Evolutionary conservation across 306 rosid genomes (phyloP).

Genomic region (Ziziphus jujuba): DNA sequence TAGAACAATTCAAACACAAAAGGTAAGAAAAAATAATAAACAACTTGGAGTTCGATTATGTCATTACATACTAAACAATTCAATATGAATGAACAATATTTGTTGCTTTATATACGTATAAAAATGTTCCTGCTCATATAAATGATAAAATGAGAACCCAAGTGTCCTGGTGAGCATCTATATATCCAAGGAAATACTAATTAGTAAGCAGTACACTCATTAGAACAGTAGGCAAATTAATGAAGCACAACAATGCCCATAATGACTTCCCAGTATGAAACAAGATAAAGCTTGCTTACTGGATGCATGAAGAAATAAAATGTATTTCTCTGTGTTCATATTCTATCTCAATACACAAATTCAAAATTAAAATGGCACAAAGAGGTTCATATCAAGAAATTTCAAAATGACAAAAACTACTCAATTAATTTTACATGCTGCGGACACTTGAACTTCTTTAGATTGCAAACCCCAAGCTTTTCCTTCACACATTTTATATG

Average conservation of each 20-base stretch:
- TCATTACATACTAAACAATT: background rate
- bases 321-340: background rate
- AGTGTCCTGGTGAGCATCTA: background rate
- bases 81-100: background rate
- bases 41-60: background rate
- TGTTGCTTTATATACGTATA: no score
- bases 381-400: background rate
- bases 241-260: conserved; percentile 8
- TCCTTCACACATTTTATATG: conserved; percentile 63
- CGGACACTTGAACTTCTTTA: conserved; percentile 79
- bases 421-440: conserved; percentile 60
- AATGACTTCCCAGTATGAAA: background rate
- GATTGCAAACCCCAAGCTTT: conserved; percentile 36
- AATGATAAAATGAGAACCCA: background rate
- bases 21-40: background rate
- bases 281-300: background rate
- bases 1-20: background rate
- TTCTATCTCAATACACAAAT: background rate
- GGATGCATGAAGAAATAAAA: background rate
- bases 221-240: background rate
- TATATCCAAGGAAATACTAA: background rate
- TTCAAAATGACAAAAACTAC: background rate
- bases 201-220: background rate
- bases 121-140: background rate
- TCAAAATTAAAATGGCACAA: background rate